A percentile compares a stretch with the other conserved stretches of the same genome.
Conservation (phyloP, 352 stramenopile species). For the Pythium sp. region DNA sequence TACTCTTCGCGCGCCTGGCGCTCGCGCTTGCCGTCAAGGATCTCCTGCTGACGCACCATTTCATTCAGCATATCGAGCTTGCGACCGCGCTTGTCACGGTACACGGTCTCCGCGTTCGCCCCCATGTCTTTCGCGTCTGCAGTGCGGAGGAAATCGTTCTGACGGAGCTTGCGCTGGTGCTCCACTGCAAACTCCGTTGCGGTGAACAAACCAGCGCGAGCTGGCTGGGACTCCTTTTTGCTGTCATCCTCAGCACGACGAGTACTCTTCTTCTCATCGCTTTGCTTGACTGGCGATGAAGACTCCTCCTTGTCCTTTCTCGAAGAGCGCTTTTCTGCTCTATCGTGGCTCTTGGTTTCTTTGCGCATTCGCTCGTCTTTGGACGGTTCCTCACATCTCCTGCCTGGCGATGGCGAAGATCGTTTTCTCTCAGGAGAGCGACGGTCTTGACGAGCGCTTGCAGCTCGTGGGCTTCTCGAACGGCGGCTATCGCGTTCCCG, state of each 20-base stretch:
- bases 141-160: conserved; percentile 50
- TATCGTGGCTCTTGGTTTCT: background rate
- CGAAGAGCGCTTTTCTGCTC: background rate
- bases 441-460: background rate
- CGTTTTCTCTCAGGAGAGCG: conserved; percentile 3
- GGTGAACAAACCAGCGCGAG: conserved; percentile 60
- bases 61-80: conserved; percentile 88
- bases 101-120: conserved; percentile 77
- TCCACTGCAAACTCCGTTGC: conserved; percentile 63
- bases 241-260: background rate
- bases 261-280: background rate
- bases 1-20: conserved; percentile 79
- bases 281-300: background rate
- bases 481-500: conserved; percentile 7
- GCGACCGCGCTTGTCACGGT: conserved; percentile 77
- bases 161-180: conserved; percentile 42
- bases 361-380: background rate
- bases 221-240: conserved; percentile 14
- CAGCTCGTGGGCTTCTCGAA: conserved; percentile 11
- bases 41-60: conserved; percentile 76
- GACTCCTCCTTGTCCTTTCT: background rate
- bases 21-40: conserved; percentile 72
- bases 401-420: background rate
- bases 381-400: background rate
- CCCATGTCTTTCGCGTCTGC: conserved; percentile 63